These are phyloP conservation scores for Saccharomyces hybrid DNA, from an alignment of 1,139 yeast genomes.

Conservation along the genomic window DNA sequence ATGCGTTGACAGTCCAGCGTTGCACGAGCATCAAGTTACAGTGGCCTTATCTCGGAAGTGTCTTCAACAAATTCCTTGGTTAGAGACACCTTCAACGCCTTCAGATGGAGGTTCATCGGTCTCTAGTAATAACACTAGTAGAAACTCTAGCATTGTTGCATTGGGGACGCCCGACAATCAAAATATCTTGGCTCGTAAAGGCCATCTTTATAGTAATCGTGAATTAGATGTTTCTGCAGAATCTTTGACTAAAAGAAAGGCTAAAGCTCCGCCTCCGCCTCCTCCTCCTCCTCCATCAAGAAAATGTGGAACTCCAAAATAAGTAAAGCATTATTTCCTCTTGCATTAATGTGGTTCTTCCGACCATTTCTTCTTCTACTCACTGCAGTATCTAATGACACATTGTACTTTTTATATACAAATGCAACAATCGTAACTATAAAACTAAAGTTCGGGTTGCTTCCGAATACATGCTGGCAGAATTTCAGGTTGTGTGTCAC, in stretches of 20 bases:
- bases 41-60: slow-evolving; percentile 58
- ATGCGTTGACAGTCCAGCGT: slow-evolving; percentile 24
- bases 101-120: slow-evolving; percentile 6
- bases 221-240: slow-evolving; percentile 28
- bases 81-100: slow-evolving; percentile 27
- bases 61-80: slow-evolving; percentile 47
- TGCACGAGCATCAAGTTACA: slow-evolving; percentile 38
- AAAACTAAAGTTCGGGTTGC: neutral
- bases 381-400: neutral
- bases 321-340: neutral
- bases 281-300: slow-evolving; percentile 11
- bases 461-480: neutral
- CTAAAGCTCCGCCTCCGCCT: slow-evolving; percentile 6
- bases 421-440: neutral
- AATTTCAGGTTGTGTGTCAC: neutral
- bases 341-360: neutral
- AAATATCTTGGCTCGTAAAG: neutral
- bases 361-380: neutral
- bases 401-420: neutral
- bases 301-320: slow-evolving; percentile 1
- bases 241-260: slow-evolving; percentile 25
- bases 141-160: slow-evolving; percentile 14
- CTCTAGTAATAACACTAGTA: slow-evolving; percentile 11
- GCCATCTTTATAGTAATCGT: slow-evolving; percentile 9
- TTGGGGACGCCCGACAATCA: neutral